These are phyloP conservation scores for Tubosaeta sp. DNA, from an alignment of 768 basidiomycete genomes.

Conservation along the genomic window DNA sequence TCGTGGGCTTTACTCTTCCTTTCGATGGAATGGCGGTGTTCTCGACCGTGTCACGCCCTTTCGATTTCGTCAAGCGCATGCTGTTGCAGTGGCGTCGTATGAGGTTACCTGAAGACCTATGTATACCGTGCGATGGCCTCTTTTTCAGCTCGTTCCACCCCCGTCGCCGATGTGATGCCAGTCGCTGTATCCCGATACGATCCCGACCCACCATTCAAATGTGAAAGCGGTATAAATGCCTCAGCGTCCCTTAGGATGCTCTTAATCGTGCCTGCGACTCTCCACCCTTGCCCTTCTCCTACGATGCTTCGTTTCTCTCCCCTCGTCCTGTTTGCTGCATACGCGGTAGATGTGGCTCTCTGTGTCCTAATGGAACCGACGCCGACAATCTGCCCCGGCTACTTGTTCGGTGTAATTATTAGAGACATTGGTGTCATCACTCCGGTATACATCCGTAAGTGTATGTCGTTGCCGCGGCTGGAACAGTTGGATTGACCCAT, in stretches of 20 bases:
- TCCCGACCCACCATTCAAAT: not conserved
- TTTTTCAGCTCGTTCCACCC: not conserved
- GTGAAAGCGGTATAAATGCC: constrained; percentile 10
- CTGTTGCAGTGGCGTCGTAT: not conserved
- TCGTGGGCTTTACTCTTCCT: not conserved
- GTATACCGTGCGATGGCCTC: not conserved
- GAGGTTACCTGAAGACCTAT: not conserved
- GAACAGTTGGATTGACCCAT: too few relatives aligned
- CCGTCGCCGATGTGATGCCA: not conserved
- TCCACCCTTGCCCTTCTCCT: not conserved
- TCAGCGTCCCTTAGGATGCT: not conserved
- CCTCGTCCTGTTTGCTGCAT: constrained; percentile 3
- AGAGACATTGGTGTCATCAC: too few relatives aligned
- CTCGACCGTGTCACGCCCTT: not conserved
- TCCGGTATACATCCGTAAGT: too few relatives aligned
- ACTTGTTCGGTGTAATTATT: constrained; percentile 17
- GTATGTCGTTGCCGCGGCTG: too few relatives aligned
- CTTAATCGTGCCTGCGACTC: not conserved
- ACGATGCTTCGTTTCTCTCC: constrained; percentile 2
- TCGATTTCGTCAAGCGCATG: not conserved
- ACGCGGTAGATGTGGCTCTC: not conserved
- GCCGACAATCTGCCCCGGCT: constrained; percentile 7
- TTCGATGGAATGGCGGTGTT: not conserved
- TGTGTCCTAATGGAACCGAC: not conserved
- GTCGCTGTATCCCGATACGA: not conserved